Evolutionary conservation across 768 basidiomycete species (phyloP).

Genomic region (Podaxis pistillaris): DNA sequence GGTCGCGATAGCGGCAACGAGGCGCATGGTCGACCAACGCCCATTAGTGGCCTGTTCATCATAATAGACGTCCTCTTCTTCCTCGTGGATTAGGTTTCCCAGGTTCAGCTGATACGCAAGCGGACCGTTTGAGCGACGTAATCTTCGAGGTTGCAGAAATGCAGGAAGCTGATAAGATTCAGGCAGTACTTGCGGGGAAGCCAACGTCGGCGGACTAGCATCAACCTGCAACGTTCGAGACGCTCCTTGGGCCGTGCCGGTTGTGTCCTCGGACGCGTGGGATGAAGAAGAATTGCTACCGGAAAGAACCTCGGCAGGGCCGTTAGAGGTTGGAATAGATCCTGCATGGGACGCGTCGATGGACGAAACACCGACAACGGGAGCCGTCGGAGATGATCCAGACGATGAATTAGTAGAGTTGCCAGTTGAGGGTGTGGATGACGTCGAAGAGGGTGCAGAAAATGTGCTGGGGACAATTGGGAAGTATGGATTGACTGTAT

Average conservation of each 20-base stretch:
- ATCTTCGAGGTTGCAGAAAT: background rate
- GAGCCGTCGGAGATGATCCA: slow-evolving; percentile 9
- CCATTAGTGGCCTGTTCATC: slow-evolving; percentile 75
- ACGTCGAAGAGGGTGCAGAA: slow-evolving; percentile 18
- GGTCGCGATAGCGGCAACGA: slow-evolving; percentile 86
- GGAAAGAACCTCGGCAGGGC: background rate
- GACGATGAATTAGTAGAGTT: slow-evolving; percentile 9
- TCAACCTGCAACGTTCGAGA: background rate
- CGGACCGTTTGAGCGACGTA: background rate
- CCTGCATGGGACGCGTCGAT: background rate
- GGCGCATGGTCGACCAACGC: slow-evolving; percentile 86
- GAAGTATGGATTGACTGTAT: slow-evolving; percentile 52
- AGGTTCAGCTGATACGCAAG: slow-evolving; percentile 9
- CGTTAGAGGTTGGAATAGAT: background rate
- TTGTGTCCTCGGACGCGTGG: background rate
- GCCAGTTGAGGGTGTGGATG: slow-evolving; percentile 11
- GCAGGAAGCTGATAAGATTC: background rate
- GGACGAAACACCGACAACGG: background rate
- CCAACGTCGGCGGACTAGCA: background rate
- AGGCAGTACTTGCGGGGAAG: background rate
- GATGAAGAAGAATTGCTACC: background rate
- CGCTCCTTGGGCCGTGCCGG: background rate
- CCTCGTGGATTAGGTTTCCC: slow-evolving; percentile 13
- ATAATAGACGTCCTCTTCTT: slow-evolving; percentile 18
- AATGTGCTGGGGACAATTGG: slow-evolving; percentile 31